A percentile compares a stretch with the other conserved stretches of the same genome.
Evolutionary conservation across 345 rosid species (phyloP).

Genomic region (Citrus maxima): DNA sequence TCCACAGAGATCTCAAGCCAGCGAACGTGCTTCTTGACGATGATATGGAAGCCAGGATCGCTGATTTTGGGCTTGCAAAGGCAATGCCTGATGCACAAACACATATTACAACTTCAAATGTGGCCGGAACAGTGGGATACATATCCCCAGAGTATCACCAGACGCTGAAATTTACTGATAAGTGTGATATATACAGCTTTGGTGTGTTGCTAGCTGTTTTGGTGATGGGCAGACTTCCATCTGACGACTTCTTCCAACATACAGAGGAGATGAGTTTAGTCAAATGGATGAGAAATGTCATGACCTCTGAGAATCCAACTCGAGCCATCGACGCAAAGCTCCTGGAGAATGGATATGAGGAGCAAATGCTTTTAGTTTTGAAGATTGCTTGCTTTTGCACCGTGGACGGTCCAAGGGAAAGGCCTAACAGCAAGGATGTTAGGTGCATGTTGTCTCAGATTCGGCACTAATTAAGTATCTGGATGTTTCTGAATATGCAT

Average conservation of each 20-base stretch:
- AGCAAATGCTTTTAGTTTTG: constrained; percentile 73
- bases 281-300: constrained; percentile 73
- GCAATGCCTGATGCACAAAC: constrained; percentile 71
- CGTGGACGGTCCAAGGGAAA: constrained; percentile 68
- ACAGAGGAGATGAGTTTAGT: constrained; percentile 66
- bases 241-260: constrained; percentile 77
- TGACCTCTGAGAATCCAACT: constrained; percentile 61
- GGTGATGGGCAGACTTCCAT: constrained; percentile 81
- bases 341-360: constrained; percentile 59
- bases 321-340: constrained; percentile 63
- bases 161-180: constrained; percentile 82
- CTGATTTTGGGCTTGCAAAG: constrained; percentile 88
- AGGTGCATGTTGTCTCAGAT: constrained; percentile 73
- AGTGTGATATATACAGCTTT: constrained; percentile 82
- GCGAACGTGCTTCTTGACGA: constrained; percentile 86
- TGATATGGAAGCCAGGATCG: constrained; percentile 86
- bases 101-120: constrained; percentile 53
- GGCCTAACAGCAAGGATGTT: constrained; percentile 83
- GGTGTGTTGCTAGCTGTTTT: constrained; percentile 75
- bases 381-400: constrained; percentile 89
- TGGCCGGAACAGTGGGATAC: constrained; percentile 90
- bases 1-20: constrained; percentile 90
- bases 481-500: background rate
- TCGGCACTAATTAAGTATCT: constrained; percentile 22
- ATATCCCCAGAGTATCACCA: constrained; percentile 88